These are phyloP conservation scores for Phytopythium cucurbitacearum DNA, from an alignment of 352 stramenopile species.

Conservation along the genomic window DNA sequence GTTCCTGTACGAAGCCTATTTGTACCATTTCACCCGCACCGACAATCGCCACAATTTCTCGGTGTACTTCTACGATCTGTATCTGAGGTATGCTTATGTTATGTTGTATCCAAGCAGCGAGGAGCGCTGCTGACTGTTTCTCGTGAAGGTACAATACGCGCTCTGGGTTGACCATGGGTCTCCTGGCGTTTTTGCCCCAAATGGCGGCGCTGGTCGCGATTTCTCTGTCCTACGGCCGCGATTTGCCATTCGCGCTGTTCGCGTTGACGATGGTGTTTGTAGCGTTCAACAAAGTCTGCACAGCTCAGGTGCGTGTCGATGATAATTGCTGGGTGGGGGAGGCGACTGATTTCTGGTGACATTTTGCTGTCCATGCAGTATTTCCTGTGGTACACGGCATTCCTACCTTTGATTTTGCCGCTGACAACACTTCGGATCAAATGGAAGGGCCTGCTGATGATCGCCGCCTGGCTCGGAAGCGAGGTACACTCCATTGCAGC, in stretches of 20 bases:
- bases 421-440: slow-evolving; percentile 51
- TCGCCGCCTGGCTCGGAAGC: slow-evolving; percentile 65
- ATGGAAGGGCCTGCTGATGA: slow-evolving; percentile 63
- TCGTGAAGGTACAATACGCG: slow-evolving; percentile 69
- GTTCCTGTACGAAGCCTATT: slow-evolving; percentile 94
- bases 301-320: slow-evolving; percentile 55
- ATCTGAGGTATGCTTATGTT: slow-evolving; percentile 71
- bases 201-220: slow-evolving; percentile 74
- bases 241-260: slow-evolving; percentile 95
- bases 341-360: slow-evolving; percentile 2
- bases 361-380: slow-evolving; percentile 86
- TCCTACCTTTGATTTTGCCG: slow-evolving; percentile 88
- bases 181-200: slow-evolving; percentile 84
- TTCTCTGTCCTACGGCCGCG: slow-evolving; percentile 58
- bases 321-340: background rate
- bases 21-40: slow-evolving; percentile 98
- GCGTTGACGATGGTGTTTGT: slow-evolving; percentile 99
- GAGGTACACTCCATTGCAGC: slow-evolving; percentile 37
- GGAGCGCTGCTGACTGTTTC: background rate
- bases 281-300: slow-evolving; percentile 96
- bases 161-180: slow-evolving; percentile 66
- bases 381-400: slow-evolving; percentile 97
- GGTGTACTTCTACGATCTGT: slow-evolving; percentile 99
- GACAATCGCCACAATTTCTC: slow-evolving; percentile 99
- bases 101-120: background rate